phyloP scores from a whole-genome alignment of 129 eudicot genomes.

The Solidago caesia region DNA sequence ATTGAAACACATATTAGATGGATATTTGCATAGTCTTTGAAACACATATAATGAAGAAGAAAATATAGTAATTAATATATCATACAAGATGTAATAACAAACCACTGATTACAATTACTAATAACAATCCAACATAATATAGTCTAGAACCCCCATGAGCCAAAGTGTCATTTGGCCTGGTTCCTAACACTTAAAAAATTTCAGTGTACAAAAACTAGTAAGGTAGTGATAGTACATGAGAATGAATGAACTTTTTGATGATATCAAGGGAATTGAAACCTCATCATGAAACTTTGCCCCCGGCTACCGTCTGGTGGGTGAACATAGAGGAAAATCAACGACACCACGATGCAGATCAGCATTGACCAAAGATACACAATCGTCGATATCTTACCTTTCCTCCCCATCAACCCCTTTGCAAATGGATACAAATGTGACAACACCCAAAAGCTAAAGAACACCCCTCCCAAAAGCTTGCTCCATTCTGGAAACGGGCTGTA shows the following conservation, averaged over 20 bases:
- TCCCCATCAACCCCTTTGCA: conserved; percentile 76
- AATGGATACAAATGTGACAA: conserved; percentile 70
- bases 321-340: conserved; percentile 30
- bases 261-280: conserved; percentile 23
- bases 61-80: neutral
- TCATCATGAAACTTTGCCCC: conserved; percentile 19
- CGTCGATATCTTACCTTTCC: conserved; percentile 65
- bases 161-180: conserved; percentile 22
- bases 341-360: conserved; percentile 39
- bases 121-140: neutral
- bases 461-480: conserved; percentile 73
- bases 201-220: neutral
- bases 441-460: conserved; percentile 75
- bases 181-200: neutral
- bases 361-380: conserved; percentile 56
- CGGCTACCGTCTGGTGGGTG: conserved; percentile 35
- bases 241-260: neutral
- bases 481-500: conserved; percentile 65
- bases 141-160: conserved; percentile 18
- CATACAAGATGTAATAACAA: conserved; percentile 16
- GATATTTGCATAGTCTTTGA: too few relatives aligned
- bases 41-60: neutral
- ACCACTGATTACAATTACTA: conserved; percentile 16
- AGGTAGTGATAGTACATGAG: conserved; percentile 3
- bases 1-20: too few relatives aligned